Evolutionary conservation across 495 filamentous ascomycete species (phyloP), one percentile per base, ranked within the genome.

Genomic region (Durotheca rogersii): DNA sequence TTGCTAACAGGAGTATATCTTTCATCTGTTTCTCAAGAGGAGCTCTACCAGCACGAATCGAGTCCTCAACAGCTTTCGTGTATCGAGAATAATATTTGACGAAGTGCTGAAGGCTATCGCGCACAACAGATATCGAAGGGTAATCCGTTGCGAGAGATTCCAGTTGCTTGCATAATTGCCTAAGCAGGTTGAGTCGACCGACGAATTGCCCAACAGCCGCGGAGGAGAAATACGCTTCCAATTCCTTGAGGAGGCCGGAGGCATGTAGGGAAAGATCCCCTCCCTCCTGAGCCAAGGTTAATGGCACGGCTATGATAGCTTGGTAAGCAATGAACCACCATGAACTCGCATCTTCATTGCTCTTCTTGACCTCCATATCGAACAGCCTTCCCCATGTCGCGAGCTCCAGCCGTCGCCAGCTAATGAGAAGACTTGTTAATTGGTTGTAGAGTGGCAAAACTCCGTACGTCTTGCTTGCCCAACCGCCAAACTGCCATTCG

Each of bases 291-390:
- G 76, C 71, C 16, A 80, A 69, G 14, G 80, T 78, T 25, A 89
- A 67, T 0, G 91, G 85, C 25, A 82, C 84, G 3, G 83, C 86
- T 56, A 99, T 76, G 40, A 95, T 80, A 19, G 80, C 86, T 68
- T 95, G 88, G 42, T 95, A 97, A 4, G 91, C 88, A 34, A 96
- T 80, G 61, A 96, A 99, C 89, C 91, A 99, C 92, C 93, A 99
- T 7, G 85, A 83, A 51, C 81, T 82, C 7, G 92, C 90, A 59
- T 88, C 84, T 21, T 86, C 77, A 7, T 82, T 70, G 50, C 81
- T 87, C 54, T 84, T 87, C 53, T 82, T 79, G 10, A 83, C 76
- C 65, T 99, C 93, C 49, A 86, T 77, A 56, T 96, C 89, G 38
- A 99, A 80, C n/a, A 99, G 68, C 29, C 81, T 84, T 14, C 88